Evolutionary conservation across 2,329 filamentous ascomycete genomes (phyloP).

Genomic region (Cladophialophora immunda): DNA sequence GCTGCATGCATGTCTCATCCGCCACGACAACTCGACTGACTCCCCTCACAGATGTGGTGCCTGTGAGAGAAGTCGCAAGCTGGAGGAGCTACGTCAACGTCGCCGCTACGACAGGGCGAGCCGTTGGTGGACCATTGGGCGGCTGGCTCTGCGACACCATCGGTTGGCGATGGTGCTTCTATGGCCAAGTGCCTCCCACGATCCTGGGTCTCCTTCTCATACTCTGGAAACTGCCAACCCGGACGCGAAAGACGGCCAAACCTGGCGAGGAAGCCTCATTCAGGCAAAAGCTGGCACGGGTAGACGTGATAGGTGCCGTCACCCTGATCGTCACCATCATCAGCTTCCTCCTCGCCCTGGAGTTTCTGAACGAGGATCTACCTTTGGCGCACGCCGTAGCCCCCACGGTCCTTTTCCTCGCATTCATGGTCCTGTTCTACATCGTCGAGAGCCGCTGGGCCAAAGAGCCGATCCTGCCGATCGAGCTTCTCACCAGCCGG

Average conservation of each 20-base stretch:
- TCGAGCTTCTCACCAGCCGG: slow-evolving; percentile 52
- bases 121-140: slow-evolving; percentile 64
- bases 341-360: slow-evolving; percentile 56
- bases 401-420: slow-evolving; percentile 1
- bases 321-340: slow-evolving; percentile 57
- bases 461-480: slow-evolving; percentile 48
- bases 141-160: slow-evolving; percentile 69
- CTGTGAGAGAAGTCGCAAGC: slow-evolving; percentile 57
- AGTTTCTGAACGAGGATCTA: slow-evolving; percentile 49
- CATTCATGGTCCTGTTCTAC: slow-evolving; percentile 40
- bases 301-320: slow-evolving; percentile 67
- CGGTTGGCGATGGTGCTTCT: slow-evolving; percentile 72
- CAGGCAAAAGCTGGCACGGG: slow-evolving; percentile 53
- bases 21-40: not conserved
- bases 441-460: slow-evolving; percentile 46
- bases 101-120: slow-evolving; percentile 58
- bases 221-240: slow-evolving; percentile 49
- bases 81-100: slow-evolving; percentile 63
- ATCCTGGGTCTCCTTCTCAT: slow-evolving; percentile 61
- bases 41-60: slow-evolving; percentile 58
- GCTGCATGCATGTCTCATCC: not conserved
- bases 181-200: slow-evolving; percentile 66
- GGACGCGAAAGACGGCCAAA: slow-evolving; percentile 8
- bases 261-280: slow-evolving; percentile 3
- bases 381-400: slow-evolving; percentile 4